Conservation (phyloP, 768 basidiomycete genomes). For the Boletellus emodensis region DNA sequence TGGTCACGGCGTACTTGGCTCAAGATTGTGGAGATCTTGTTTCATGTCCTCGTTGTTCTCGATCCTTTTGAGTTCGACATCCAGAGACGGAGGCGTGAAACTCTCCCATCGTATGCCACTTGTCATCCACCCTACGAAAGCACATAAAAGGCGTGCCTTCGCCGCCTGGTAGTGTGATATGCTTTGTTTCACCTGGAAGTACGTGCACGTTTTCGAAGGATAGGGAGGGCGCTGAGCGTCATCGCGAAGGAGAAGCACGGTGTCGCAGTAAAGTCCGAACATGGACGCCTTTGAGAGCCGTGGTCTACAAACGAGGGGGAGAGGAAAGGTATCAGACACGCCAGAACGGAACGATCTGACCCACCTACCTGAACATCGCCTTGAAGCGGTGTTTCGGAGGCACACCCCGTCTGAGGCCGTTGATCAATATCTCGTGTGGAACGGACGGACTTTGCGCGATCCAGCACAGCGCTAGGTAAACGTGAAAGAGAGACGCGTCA, state of each 20-base stretch:
- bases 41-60: background rate
- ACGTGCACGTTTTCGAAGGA: constrained; percentile 33
- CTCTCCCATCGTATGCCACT: constrained; percentile 52
- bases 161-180: constrained; percentile 47
- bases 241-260: constrained; percentile 13
- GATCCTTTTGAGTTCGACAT: background rate
- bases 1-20: constrained; percentile 5
- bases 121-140: constrained; percentile 61
- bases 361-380: constrained; percentile 55
- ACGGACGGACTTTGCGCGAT: constrained; percentile 42
- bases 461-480: constrained; percentile 63
- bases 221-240: constrained; percentile 11
- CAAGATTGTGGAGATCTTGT: constrained; percentile 2
- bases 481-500: no score
- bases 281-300: constrained; percentile 50
- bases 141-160: constrained; percentile 45
- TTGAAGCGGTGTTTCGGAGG: constrained; percentile 65
- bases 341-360: no score
- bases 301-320: constrained; percentile 38
- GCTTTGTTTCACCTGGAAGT: constrained; percentile 42
- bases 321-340: background rate
- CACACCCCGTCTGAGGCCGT: constrained; percentile 76
- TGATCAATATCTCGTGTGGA: constrained; percentile 65
- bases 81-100: constrained; percentile 33
- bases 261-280: constrained; percentile 42